phyloP scores from a whole-genome alignment of 805 yeast genomes.

The Komagataella kurtzmanii region DNA sequence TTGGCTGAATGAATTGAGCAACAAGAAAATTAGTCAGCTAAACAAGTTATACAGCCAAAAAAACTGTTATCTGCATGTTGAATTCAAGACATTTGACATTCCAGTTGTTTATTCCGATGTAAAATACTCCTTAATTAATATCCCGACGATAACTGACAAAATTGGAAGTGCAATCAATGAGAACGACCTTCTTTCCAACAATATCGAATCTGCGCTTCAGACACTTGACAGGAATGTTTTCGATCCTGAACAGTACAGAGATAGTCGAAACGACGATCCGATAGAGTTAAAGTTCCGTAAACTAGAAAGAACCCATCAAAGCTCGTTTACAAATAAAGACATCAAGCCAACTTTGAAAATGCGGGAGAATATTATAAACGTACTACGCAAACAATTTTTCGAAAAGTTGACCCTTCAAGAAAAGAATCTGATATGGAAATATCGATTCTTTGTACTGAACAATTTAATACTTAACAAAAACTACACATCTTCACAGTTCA shows the following conservation, averaged over 20 bases:
- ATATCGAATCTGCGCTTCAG: neutral
- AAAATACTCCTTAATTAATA: constrained; percentile 21
- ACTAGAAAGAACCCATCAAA: constrained; percentile 71
- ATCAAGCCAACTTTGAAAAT: constrained; percentile 78
- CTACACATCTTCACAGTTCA: constrained; percentile 15
- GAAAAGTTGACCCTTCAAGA: constrained; percentile 72
- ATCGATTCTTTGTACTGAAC: constrained; percentile 66
- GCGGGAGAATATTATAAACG: constrained; percentile 57
- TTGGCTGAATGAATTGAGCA: constrained; percentile 67
- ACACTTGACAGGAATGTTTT: neutral
- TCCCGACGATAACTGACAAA: constrained; percentile 8
- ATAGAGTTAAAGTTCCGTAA: constrained; percentile 80
- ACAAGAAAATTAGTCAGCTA: constrained; percentile 34
- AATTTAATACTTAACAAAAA: constrained; percentile 24
- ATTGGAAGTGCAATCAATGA: neutral
- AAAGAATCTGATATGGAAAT: constrained; percentile 82
- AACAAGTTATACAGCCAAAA: neutral
- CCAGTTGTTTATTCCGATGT: constrained; percentile 61
- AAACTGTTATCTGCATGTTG: constrained; percentile 18
- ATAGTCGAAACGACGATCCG: constrained; percentile 47
- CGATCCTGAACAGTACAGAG: constrained; percentile 9
- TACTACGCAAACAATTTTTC: constrained; percentile 71
- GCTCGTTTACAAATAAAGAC: constrained; percentile 67
- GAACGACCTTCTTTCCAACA: neutral
- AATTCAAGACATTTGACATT: constrained; percentile 51